Base-by-base conservation (phyloP, 805 yeast species). In the Kuraishia capsulata region DNA sequence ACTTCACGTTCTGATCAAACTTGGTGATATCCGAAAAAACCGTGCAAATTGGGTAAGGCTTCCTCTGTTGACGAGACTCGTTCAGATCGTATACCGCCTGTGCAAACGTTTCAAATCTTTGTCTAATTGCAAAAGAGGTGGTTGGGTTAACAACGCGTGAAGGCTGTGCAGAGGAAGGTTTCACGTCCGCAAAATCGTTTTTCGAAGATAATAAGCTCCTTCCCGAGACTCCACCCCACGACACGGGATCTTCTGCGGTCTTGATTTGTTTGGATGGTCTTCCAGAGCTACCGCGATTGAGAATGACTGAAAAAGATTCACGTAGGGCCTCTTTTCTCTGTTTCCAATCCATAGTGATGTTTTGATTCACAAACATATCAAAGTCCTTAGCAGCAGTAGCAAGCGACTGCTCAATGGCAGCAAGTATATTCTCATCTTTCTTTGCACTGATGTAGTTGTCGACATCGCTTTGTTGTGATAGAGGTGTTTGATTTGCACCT, bases 281-380 rank as follows among this genome's bases (percentile, higher is more conserved):
- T 3, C n/a, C 35, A 16, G 4, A 16, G 5, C 14, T 26, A 9
- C 23, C 50, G 30, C 56, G 57, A 35, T 61, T 62, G 35, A 67
- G 47, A 13, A 71, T 59, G 17, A 76, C 66, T 1, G 94, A 90
- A 46, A 87, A 74, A 17, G 80, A 73, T 45, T 76, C 80, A 52
- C 84, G 74, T 35, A 90, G 71, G 48, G 80, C 83, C 44, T 77
- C 76, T 50, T 86, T 80, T 45, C 86, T 76, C 36, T 74, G 74
- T 41, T 76, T 76, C 97, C 97, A 92, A 56, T 89, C 96, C 35
- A 83, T 67, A 3, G 81, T 65, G 20, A 92, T 68, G 49, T 81
- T 84, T 44, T 78, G 75, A 48, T 71, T 78, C 42, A 90, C 78
- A 54, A 78, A 84, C 33, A 58, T 61, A 55, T 89, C 96, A 59